These are phyloP conservation scores for Euryodendron excelsum DNA, from an alignment of 148 eudicot genomes.

Conservation along the genomic window DNA sequence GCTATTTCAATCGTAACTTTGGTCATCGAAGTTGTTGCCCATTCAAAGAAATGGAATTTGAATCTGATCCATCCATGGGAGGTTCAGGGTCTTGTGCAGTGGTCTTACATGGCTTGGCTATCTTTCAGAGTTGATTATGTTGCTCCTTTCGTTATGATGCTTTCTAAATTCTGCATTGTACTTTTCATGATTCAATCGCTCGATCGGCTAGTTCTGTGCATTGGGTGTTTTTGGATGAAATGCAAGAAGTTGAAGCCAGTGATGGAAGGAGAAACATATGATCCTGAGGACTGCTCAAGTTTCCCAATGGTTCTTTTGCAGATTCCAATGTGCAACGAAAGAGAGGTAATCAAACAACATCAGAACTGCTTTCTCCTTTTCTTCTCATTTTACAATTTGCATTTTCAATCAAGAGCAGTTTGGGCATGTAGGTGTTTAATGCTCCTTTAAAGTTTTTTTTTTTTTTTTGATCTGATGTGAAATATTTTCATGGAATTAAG, in stretches of 20 bases:
- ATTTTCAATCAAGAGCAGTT: not conserved
- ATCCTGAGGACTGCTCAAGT: slow-evolving; percentile 40
- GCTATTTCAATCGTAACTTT: slow-evolving; percentile 43
- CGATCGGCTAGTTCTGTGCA: slow-evolving; percentile 52
- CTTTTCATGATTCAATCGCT: slow-evolving; percentile 65
- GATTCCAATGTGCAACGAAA: slow-evolving; percentile 81
- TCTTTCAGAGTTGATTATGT: slow-evolving; percentile 54
- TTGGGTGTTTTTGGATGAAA: slow-evolving; percentile 71
- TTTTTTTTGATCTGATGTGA: slow-evolving; percentile 12
- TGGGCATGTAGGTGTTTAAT: not conserved
- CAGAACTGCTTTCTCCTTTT: not conserved
- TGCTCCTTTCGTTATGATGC: slow-evolving; percentile 42
- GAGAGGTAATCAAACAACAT: slow-evolving; percentile 43
- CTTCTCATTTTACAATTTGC: not conserved
- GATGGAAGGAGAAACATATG: slow-evolving; percentile 28
- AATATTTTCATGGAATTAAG: slow-evolving; percentile 24
- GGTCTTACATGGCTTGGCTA: slow-evolving; percentile 58
- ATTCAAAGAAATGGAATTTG: slow-evolving; percentile 47
- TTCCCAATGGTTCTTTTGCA: slow-evolving; percentile 77
- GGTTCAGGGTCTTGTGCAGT: slow-evolving; percentile 40
- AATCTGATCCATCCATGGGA: slow-evolving; percentile 43
- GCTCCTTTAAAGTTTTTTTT: not conserved
- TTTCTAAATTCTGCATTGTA: slow-evolving; percentile 49
- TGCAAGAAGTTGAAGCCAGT: slow-evolving; percentile 52
- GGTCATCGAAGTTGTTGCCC: slow-evolving; percentile 46